phyloP scores from a whole-genome alignment of 1,139 yeast species.

The Debaryomyces udenii region DNA sequence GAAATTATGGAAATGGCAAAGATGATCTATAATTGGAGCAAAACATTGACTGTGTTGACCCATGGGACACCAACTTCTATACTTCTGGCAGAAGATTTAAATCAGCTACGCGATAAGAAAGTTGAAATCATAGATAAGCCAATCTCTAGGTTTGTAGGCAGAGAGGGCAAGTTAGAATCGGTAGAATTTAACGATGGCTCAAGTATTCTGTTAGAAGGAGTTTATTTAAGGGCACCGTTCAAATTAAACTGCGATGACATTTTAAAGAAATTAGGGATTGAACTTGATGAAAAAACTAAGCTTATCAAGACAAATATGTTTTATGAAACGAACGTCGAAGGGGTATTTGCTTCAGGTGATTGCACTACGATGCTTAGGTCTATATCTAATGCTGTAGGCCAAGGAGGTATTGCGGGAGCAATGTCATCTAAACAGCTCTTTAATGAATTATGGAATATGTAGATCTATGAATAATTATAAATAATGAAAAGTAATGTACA shows the following conservation, averaged over 20 bases:
- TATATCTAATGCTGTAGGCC: not conserved
- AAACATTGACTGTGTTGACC: slow-evolving; percentile 7
- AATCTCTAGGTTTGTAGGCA: slow-evolving; percentile 2
- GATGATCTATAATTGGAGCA: slow-evolving; percentile 7
- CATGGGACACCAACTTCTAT: slow-evolving; percentile 2
- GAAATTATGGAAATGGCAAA: slow-evolving; percentile 1
- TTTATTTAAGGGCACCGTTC: slow-evolving; percentile 6
- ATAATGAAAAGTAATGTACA: no score
- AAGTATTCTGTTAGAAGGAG: not conserved
- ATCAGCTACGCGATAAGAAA: slow-evolving; percentile 1
- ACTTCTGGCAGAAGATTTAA: not conserved
- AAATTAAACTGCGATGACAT: slow-evolving; percentile 7
- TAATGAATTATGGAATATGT: not conserved
- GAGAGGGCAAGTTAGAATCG: not conserved
- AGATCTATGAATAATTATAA: no score
- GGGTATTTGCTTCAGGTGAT: not conserved
- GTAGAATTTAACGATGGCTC: slow-evolving; percentile 8
- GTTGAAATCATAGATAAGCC: slow-evolving; percentile 1
- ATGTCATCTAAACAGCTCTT: not conserved
- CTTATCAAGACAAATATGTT: not conserved
- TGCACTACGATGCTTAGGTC: not conserved
- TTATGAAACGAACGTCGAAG: not conserved
- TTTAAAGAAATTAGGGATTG: slow-evolving; percentile 6
- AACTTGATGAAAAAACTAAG: not conserved
- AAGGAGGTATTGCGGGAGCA: not conserved